These are phyloP conservation scores for Boletellus deceptivus DNA, from an alignment of 1,284 basidiomycete species.

Conservation along the genomic window DNA sequence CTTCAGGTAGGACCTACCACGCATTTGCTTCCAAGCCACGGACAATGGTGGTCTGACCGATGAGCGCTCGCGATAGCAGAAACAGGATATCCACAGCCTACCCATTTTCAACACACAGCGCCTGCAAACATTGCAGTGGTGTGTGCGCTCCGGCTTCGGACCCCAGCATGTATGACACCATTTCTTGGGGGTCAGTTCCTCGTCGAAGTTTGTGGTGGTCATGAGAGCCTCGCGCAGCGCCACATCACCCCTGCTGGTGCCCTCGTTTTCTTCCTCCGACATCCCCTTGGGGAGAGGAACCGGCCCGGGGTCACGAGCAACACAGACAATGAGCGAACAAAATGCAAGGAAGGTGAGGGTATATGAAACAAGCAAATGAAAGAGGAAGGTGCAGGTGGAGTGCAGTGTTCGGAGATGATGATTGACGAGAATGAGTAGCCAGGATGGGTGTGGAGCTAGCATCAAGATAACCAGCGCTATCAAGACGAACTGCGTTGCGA, in stretches of 20 bases:
- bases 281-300: conserved; percentile 38
- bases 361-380: conserved; percentile 58
- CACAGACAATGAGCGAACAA: conserved; percentile 68
- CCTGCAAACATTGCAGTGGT: conserved; percentile 78
- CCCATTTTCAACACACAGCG: conserved; percentile 87
- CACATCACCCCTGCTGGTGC: conserved; percentile 45
- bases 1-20: conserved; percentile 50
- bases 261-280: conserved; percentile 28
- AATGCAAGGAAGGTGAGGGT: conserved; percentile 64
- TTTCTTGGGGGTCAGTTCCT: conserved; percentile 51
- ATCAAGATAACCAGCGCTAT: conserved; percentile 59
- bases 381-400: conserved; percentile 43
- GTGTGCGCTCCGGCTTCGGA: conserved; percentile 79
- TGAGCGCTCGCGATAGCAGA: conserved; percentile 12
- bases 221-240: conserved; percentile 62
- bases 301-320: conserved; percentile 71
- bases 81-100: conserved; percentile 33
- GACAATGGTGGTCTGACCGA: conserved; percentile 80
- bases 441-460: conserved; percentile 69
- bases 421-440: conserved; percentile 61
- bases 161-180: conserved; percentile 80
- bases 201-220: conserved; percentile 42
- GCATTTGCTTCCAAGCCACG: conserved; percentile 80
- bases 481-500: conserved; percentile 7
- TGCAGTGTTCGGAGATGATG: conserved; percentile 59